These are phyloP conservation scores for Lumnitzera racemosa DNA, from an alignment of 345 rosid species.

Conservation along the genomic window DNA sequence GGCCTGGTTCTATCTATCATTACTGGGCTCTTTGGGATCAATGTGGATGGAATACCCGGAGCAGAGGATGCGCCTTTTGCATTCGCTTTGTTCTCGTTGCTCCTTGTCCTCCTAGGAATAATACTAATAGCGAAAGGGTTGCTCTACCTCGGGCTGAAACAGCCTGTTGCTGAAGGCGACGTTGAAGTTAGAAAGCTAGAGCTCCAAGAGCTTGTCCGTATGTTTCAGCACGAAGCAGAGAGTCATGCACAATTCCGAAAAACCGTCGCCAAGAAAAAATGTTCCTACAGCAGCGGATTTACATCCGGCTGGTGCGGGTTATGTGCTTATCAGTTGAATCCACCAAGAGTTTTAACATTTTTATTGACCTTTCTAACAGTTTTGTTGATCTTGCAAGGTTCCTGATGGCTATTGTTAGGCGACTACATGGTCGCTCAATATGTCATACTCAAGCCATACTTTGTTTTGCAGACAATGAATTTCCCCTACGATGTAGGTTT, in stretches of 20 bases:
- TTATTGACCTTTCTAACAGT: background rate
- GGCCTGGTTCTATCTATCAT: conserved; percentile 52
- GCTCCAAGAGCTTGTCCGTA: conserved; percentile 48
- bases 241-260: conserved; percentile 48
- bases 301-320: conserved; percentile 32
- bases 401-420: too few relatives aligned
- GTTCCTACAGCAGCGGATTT: conserved; percentile 26
- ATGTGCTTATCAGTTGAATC: conserved; percentile 33
- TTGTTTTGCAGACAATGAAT: too few relatives aligned
- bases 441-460: too few relatives aligned
- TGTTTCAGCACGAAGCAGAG: conserved; percentile 57
- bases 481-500: too few relatives aligned
- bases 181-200: conserved; percentile 43
- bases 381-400: background rate
- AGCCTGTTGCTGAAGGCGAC: conserved; percentile 35
- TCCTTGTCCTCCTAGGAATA: conserved; percentile 35
- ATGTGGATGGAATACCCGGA: conserved; percentile 68
- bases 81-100: conserved; percentile 33
- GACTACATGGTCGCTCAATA: too few relatives aligned
- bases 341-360: background rate
- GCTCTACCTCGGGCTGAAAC: conserved; percentile 50
- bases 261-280: conserved; percentile 23
- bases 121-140: conserved; percentile 32
- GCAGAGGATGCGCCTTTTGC: conserved; percentile 31
- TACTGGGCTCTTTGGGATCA: conserved; percentile 57